Evolutionary conservation across 164 flowering plant genomes (phyloP).

Genomic region (Santalum album): DNA sequence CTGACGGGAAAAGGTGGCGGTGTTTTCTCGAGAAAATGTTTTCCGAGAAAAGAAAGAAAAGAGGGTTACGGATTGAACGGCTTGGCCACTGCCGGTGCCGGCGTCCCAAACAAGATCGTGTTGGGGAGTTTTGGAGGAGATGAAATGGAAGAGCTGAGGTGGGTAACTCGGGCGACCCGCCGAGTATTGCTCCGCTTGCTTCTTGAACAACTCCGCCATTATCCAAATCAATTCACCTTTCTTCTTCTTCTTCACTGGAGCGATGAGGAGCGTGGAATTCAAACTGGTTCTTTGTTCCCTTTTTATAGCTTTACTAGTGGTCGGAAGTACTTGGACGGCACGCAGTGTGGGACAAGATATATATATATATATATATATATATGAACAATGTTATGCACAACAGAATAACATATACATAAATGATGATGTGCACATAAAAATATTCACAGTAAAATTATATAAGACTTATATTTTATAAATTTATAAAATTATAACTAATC

Average conservation of each 20-base stretch:
- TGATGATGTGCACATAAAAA: too few relatives aligned
- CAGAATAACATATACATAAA: too few relatives aligned
- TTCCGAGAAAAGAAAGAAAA: neutral
- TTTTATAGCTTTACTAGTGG: too few relatives aligned
- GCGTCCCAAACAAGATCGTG: constrained; percentile 64
- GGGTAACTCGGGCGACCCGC: constrained; percentile 49
- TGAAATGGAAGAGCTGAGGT: constrained; percentile 33
- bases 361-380: too few relatives aligned
- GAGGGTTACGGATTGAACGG: constrained; percentile 36
- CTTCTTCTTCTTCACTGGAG: constrained; percentile 1
- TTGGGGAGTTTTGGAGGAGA: constrained; percentile 47
- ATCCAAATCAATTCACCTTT: neutral
- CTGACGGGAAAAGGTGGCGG: neutral
- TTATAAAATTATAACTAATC: too few relatives aligned
- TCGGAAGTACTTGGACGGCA: too few relatives aligned
- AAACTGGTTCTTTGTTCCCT: too few relatives aligned
- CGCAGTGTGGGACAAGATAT: too few relatives aligned
- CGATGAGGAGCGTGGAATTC: too few relatives aligned
- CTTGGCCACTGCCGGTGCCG: constrained; percentile 71
- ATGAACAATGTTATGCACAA: too few relatives aligned
- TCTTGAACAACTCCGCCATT: constrained; percentile 45
- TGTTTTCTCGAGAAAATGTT: neutral
- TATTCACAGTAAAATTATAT: too few relatives aligned
- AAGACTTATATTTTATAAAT: too few relatives aligned
- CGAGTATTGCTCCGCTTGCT: constrained; percentile 42